These are phyloP conservation scores for Phytophthora cactorum DNA, from an alignment of 352 stramenopile genomes.

Conservation along the genomic window DNA sequence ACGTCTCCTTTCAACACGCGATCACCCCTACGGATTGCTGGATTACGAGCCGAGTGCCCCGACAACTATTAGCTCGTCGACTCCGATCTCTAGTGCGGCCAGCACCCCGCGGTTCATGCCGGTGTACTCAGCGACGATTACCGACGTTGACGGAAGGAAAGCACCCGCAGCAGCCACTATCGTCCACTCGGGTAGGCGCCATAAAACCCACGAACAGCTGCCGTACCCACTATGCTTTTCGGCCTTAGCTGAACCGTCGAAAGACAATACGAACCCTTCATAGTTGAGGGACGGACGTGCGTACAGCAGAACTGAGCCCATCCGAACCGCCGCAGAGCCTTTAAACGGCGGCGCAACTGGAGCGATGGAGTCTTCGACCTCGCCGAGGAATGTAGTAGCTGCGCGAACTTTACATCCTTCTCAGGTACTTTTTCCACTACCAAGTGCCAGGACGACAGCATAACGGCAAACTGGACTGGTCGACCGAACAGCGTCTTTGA, in stretches of 20 bases:
- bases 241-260: conserved; percentile 25
- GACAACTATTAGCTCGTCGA: neutral
- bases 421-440: neutral
- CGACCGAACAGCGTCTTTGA: neutral
- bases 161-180: conserved; percentile 20
- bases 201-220: neutral
- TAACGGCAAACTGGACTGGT: neutral
- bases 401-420: neutral
- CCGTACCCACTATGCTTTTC: neutral
- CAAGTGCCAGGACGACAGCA: neutral
- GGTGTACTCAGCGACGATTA: conserved; percentile 33
- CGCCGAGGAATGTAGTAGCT: neutral
- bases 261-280: conserved; percentile 17
- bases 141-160: conserved; percentile 16
- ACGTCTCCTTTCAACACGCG: neutral
- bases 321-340: neutral
- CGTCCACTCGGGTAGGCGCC: neutral
- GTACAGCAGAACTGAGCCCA: neutral
- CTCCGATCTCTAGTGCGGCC: too few species aligned
- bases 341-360: neutral
- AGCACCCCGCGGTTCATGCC: neutral
- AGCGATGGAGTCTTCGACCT: neutral
- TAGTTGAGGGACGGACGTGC: neutral
- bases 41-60: neutral
- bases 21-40: neutral